Evolutionary conservation across 768 basidiomycete species (phyloP), one percentile per base, ranked within the genome.

Genomic region (Lactifluus hygrophoroides): DNA sequence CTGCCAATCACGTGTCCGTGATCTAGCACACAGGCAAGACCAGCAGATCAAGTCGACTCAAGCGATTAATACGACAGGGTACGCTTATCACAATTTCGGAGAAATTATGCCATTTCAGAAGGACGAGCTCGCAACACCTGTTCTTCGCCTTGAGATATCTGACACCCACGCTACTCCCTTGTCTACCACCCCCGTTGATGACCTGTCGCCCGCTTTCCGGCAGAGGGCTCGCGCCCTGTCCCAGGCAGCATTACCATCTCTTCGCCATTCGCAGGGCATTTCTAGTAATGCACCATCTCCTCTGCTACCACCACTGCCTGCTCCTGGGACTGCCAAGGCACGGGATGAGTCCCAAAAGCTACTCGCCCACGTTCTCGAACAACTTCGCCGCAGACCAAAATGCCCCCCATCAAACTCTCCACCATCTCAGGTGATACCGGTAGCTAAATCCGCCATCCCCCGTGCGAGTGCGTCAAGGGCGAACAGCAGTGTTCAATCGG

Each of bases 261-360:
- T 75, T 52, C 67, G 65, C 16, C 54, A 71, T 25, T 69, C 75
- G 23, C 53, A 60, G 17, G 42, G 57, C 10, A 66, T 69, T 28
- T 51, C 68, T 43, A 58, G 65, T 51, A 58, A 58, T 30, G 67
- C 67, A 10, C 68, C 66, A 46, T 63, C 61, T 56, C 68, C 67
- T 64, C 16, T 45, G 34, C 7, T 19, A 5, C 32, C 69, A 53
- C 44, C 63, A 47, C 34, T 43, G 7, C 62, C 58, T 44, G 45
- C 62, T 55, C 69, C 61, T 70, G 73, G 69, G 7, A 55, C 64
- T 28, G 70, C 68, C 53, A 77, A 76, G 61, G 77, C 77, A 28
- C 74, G 74, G 34, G 77, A 80, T 53, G 88, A 88, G 68, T 81
- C 84, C 9, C 79, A 82, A 49, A 90, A 90, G 67, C 74, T 89